A percentile compares a stretch with the other conserved stretches of the same genome.
Conservation (phyloP, 495 filamentous ascomycete genomes). For the Talaromyces wortmannii region DNA sequence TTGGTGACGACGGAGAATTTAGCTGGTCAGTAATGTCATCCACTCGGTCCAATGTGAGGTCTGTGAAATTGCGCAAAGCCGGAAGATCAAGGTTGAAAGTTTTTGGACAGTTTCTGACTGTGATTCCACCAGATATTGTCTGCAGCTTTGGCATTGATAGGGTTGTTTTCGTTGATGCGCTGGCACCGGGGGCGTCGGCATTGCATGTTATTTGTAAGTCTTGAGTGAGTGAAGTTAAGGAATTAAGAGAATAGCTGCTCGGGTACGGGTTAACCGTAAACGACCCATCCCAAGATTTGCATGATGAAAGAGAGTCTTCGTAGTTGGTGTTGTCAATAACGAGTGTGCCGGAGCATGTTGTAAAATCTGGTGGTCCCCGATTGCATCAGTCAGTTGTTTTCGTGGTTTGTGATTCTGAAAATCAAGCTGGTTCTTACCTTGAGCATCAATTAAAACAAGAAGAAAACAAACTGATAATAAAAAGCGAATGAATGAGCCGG, state of each 20-base stretch:
- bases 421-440: neutral
- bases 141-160: too few species aligned
- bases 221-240: neutral
- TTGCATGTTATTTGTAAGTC: neutral
- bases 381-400: too few species aligned
- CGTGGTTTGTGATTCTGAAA: too few species aligned
- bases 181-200: too few species aligned
- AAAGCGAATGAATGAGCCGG: neutral
- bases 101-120: too few species aligned
- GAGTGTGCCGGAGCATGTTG: neutral
- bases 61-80: too few species aligned
- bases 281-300: neutral
- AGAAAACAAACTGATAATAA: neutral
- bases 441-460: neutral
- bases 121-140: too few species aligned
- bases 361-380: neutral
- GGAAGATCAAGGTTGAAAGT: too few species aligned
- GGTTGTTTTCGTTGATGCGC: too few species aligned
- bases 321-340: neutral
- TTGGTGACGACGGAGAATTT: too few species aligned
- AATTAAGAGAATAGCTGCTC: neutral
- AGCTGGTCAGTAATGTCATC: too few species aligned
- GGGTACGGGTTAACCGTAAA: neutral
- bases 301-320: neutral
- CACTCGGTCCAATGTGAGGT: too few species aligned